Evolutionary conservation across 495 filamentous ascomycete species (phyloP).

Genomic region (Aspergillus leporis): DNA sequence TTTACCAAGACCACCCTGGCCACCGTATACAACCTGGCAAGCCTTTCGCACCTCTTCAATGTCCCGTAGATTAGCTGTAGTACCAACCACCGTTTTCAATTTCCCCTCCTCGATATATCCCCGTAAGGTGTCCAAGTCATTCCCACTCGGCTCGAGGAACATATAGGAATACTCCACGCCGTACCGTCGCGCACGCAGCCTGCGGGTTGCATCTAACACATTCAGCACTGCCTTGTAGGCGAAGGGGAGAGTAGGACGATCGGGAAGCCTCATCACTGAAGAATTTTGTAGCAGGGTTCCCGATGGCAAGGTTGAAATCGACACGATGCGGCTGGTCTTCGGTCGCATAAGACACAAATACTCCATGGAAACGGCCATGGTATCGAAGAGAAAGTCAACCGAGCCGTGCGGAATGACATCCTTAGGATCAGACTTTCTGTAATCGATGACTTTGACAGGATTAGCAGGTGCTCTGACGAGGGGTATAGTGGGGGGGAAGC

Average conservation of each 20-base stretch:
- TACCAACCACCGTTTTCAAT: conserved; percentile 46
- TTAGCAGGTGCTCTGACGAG: neutral
- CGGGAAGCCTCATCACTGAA: conserved; percentile 29
- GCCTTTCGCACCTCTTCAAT: conserved; percentile 44
- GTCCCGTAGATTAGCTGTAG: conserved; percentile 42
- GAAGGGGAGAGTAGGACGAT: conserved; percentile 31
- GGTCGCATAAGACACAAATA: conserved; percentile 32
- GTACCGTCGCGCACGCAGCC: conserved; percentile 30
- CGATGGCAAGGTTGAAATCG: conserved; percentile 16
- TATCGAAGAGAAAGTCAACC: conserved; percentile 58
- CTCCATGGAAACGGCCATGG: conserved; percentile 32
- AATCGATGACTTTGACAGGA: conserved; percentile 48
- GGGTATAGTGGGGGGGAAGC: conserved; percentile 11
- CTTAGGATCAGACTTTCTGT: conserved; percentile 44
- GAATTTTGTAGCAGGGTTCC: conserved; percentile 29
- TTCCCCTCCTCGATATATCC: conserved; percentile 46
- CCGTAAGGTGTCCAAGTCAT: conserved; percentile 43
- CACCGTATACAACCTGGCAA: conserved; percentile 46
- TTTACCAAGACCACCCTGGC: conserved; percentile 58
- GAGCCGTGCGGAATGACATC: conserved; percentile 39
- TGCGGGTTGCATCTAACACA: conserved; percentile 36
- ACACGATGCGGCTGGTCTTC: conserved; percentile 16
- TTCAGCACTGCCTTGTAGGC: conserved; percentile 32
- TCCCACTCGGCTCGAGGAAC: conserved; percentile 36
- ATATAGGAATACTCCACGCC: conserved; percentile 41